Percentiles rank a stretch among this genome's conserved stretches.
Conservation (phyloP, 208 protist genomes). For the Angomonas desouzai region DNA sequence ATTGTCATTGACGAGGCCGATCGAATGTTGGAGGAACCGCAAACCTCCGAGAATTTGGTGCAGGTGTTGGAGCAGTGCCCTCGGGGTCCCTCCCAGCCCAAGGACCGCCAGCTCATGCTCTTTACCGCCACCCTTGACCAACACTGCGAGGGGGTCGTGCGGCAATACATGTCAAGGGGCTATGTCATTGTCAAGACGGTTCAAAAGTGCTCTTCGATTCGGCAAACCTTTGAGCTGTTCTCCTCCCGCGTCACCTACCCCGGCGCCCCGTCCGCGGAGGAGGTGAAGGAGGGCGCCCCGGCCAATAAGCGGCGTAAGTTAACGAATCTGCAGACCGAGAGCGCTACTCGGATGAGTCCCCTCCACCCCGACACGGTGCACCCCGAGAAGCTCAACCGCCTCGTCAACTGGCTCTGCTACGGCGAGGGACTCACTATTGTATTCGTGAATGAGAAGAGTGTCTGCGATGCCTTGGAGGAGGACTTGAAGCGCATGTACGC, state of each 20-base stretch:
- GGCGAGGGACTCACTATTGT: slow-evolving; percentile 51
- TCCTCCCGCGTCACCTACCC: slow-evolving; percentile 3
- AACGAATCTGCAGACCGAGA: neutral
- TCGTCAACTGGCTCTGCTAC: slow-evolving; percentile 72
- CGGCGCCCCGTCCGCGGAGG: neutral
- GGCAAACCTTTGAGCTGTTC: slow-evolving; percentile 73
- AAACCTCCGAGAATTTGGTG: slow-evolving; percentile 46
- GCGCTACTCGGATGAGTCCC: neutral
- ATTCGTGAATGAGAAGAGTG: slow-evolving; percentile 71
- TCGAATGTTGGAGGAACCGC: slow-evolving; percentile 92
- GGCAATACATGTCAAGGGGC: slow-evolving; percentile 58
- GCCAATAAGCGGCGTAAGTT: neutral
- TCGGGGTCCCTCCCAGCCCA: neutral
- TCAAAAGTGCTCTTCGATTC: slow-evolving; percentile 54
- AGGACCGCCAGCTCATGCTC: slow-evolving; percentile 85
- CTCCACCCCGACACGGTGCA: slow-evolving; percentile 37
- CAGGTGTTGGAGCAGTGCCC: slow-evolving; percentile 81
- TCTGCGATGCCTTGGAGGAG: slow-evolving; percentile 67
- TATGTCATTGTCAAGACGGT: slow-evolving; percentile 68
- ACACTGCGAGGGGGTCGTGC: slow-evolving; percentile 48
- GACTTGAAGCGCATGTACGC: slow-evolving; percentile 55
- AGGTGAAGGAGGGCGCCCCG: neutral
- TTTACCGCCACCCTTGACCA: slow-evolving; percentile 96
- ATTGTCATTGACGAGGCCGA: slow-evolving; percentile 98
- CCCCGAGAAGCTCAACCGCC: slow-evolving; percentile 64